These are phyloP conservation scores for Tolypocladium pustulatum DNA, from an alignment of 2,329 filamentous ascomycete species.

Conservation along the genomic window DNA sequence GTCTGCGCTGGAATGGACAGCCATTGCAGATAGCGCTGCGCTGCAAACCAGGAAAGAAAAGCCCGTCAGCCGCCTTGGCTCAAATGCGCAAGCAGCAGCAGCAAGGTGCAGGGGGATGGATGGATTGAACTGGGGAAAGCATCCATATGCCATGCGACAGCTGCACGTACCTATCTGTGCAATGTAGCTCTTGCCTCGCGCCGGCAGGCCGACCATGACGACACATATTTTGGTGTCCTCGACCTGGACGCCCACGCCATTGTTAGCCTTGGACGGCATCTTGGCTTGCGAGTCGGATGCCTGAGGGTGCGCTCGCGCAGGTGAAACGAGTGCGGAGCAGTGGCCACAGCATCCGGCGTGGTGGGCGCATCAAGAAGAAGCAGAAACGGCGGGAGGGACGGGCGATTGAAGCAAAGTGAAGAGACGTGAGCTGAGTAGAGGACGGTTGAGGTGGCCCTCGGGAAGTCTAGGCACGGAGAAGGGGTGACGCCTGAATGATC, in stretches of 20 bases:
- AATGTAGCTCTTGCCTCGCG: constrained; percentile 93
- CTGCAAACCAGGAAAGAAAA: constrained; percentile 30
- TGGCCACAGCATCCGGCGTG: constrained; percentile 2
- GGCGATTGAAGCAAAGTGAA: neutral
- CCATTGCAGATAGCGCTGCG: constrained; percentile 92
- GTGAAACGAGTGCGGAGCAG: constrained; percentile 2
- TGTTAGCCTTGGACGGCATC: constrained; percentile 40
- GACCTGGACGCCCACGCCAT: constrained; percentile 69
- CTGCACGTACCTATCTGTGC: constrained; percentile 73
- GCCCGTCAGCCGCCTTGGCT: neutral
- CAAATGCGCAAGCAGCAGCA: neutral
- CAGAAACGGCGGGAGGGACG: neutral
- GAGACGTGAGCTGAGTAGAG: neutral
- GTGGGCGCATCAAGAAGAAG: neutral
- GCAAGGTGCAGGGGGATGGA: neutral
- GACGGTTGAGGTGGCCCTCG: neutral
- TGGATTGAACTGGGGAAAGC: neutral
- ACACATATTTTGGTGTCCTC: constrained; percentile 97
- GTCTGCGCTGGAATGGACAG: constrained; percentile 86
- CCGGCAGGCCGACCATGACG: constrained; percentile 95
- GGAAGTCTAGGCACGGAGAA: neutral
- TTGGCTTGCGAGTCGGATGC: constrained; percentile 6
- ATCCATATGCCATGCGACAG: neutral
- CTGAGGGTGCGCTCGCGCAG: constrained; percentile 7
- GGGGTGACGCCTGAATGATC: constrained; percentile 1